Conservation (phyloP, 2,329 filamentous ascomycete genomes). For the Claviceps arundinis region DNA sequence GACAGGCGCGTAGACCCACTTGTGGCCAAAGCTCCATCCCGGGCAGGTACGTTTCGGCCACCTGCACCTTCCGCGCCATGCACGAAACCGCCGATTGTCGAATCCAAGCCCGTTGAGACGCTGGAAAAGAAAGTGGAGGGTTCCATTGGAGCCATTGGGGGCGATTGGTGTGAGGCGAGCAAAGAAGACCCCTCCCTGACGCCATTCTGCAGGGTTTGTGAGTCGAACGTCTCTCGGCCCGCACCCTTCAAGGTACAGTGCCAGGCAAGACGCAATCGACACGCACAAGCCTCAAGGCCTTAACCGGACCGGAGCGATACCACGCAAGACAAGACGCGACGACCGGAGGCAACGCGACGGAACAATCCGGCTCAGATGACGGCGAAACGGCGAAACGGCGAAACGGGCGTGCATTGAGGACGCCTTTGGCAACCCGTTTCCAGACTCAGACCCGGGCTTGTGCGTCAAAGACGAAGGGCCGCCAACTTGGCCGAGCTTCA, state of each 20-base stretch:
- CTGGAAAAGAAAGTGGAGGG: neutral
- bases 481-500: neutral
- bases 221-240: conserved; percentile 5
- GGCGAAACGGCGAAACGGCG: neutral
- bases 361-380: neutral
- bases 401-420: too few species aligned
- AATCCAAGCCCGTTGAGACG: neutral
- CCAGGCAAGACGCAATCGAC: neutral
- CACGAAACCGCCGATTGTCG: neutral
- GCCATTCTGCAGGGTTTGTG: conserved; percentile 6
- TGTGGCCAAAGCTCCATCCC: too few species aligned
- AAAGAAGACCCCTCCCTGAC: too few species aligned
- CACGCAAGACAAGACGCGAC: neutral
- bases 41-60: neutral
- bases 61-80: neutral
- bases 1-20: too few species aligned
- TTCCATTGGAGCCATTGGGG: neutral
- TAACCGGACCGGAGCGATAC: neutral
- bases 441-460: too few species aligned
- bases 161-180: neutral
- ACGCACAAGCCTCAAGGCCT: neutral
- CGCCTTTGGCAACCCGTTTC: neutral
- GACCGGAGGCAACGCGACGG: neutral
- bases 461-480: too few species aligned
- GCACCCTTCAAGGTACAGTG: neutral